Evolutionary conservation across 208 protist species (phyloP).

Genomic region (Blastocrithidia nonstop): DNA sequence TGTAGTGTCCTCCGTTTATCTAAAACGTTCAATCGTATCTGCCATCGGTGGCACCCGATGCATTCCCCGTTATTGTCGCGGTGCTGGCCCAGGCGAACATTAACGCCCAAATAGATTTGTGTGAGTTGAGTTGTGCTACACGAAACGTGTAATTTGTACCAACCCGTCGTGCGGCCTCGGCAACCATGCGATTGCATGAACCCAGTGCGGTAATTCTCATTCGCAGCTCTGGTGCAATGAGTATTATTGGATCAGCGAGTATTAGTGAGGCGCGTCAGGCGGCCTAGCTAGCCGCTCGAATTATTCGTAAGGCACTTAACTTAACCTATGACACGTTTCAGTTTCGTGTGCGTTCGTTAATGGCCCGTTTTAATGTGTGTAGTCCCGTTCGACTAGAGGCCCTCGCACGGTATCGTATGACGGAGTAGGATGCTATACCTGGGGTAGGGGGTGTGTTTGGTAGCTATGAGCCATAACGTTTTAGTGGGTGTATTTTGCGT

Average conservation of each 20-base stretch:
- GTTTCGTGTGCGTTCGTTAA: conserved; percentile 71
- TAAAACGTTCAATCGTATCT: conserved; percentile 38
- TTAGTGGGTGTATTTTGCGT: conserved; percentile 60
- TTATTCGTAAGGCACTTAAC: conserved; percentile 69
- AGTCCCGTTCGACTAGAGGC: conserved; percentile 64
- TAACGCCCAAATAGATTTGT: conserved; percentile 52
- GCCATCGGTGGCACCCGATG: conserved; percentile 38
- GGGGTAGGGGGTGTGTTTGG: conserved; percentile 31
- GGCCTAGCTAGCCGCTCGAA: conserved; percentile 69
- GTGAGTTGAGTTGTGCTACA: conserved; percentile 63
- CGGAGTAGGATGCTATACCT: conserved; percentile 6
- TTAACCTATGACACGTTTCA: conserved; percentile 39
- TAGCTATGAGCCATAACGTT: conserved; percentile 78
- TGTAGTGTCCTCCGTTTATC: conserved; percentile 15
- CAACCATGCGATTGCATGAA: conserved; percentile 71
- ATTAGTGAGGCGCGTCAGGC: conserved; percentile 65
- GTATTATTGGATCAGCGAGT: conserved; percentile 60
- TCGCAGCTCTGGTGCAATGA: conserved; percentile 59
- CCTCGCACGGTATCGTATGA: conserved; percentile 28
- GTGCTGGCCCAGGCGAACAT: conserved; percentile 65
- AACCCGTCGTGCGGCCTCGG: conserved; percentile 29
- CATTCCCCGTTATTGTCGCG: conserved; percentile 58
- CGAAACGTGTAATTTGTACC: conserved; percentile 81
- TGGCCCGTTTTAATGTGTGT: conserved; percentile 69
- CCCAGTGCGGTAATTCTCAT: conserved; percentile 58